Evolutionary conservation across 257 asterid species (phyloP), one percentile per base, ranked within the genome.

Genomic region (Pogostemon cablin): DNA sequence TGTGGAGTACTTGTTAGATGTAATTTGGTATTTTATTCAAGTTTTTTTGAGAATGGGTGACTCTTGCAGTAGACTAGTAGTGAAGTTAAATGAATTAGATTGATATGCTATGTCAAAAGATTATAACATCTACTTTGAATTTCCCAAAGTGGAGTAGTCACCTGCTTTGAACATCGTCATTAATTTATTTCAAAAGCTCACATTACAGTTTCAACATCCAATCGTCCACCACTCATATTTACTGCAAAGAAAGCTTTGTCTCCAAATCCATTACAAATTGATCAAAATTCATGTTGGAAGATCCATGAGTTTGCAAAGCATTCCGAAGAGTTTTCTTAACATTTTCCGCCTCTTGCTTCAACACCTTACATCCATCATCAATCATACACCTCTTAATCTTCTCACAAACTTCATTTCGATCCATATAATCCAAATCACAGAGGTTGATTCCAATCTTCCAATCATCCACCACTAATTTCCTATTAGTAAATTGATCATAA

Each of bases 241-340:
- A 56, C 5, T 56, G 15, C 40, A 7, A 32, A 58, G 8, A 35
- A 55, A 54, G 7, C 10, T 43, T 72, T 11, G 8, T 63, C 67
- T 39, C 62, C 67, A 77, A 67, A 52, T 77, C 81, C 15, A 35
- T 5, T 2, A 72, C 8, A 15, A 77, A 77, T 4, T 4, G 3
- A 48, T 71, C 69, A 15, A 77, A 70, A 77, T 71, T 65, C 20
- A 2, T 54, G 37, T 25, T 48, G 4, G 79, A 68, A 6, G 79
- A 73, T 10, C 79, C 82, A 34, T 34, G 66, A 11, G 0, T 40
- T 7, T 43, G 59, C 4, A 79, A 4, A 0, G 80, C 80, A 17
- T 15, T 12, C 1, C 42, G 57, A 7, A 74, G 0, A 3, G 9
- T 65, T 12, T 2, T 6, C 9, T 61, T 70, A 2, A 79, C 68